Evolutionary conservation across 139 green algal genomes (phyloP).

Genomic region (Eudorina sp.): DNA sequence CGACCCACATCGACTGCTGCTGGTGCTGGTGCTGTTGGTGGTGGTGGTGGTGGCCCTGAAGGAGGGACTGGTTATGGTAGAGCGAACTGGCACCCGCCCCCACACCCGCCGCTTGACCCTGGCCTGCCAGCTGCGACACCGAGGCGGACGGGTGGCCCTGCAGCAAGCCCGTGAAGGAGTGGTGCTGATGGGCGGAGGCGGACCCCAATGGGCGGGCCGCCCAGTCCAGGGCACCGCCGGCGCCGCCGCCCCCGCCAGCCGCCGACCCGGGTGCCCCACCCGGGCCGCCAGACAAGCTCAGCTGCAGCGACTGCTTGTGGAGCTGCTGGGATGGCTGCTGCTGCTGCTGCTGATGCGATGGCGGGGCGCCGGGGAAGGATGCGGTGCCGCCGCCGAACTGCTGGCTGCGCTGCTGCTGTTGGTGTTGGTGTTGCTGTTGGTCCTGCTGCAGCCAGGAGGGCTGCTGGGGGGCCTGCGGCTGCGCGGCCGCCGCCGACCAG

Average conservation of each 20-base stretch:
- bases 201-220: neutral
- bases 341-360: neutral
- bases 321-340: neutral
- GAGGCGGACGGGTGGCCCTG: slow-evolving; percentile 2
- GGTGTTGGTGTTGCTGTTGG: slow-evolving; percentile 33
- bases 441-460: neutral
- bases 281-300: neutral
- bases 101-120: too few species aligned
- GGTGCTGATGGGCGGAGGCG: neutral
- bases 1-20: neutral
- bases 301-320: neutral
- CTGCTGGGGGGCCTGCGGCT: neutral
- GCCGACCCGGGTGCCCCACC: too few species aligned
- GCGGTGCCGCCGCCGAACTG: neutral
- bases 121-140: too few species aligned
- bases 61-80: too few species aligned
- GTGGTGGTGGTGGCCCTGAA: neutral
- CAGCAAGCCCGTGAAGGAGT: neutral
- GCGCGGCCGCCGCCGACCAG: neutral
- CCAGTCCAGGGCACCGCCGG: neutral
- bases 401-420: neutral
- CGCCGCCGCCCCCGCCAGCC: neutral
- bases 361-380: neutral
- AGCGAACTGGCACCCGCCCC: too few species aligned
- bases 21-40: neutral